These are phyloP conservation scores for Aspergillus vadensis DNA, from an alignment of 2,329 filamentous ascomycete species.

Conservation along the genomic window DNA sequence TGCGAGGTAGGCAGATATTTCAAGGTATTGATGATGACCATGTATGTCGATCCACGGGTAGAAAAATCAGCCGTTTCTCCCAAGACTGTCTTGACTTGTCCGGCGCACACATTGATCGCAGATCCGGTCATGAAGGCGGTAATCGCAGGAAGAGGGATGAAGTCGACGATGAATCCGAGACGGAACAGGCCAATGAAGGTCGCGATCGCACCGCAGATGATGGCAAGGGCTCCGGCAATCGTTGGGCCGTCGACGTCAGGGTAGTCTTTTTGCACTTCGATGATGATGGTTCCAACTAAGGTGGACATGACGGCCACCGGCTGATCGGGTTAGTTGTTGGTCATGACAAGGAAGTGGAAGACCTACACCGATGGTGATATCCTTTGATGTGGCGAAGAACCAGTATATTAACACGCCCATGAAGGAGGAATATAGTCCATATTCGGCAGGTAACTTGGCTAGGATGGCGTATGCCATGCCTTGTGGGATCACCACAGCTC, in stretches of 20 bases:
- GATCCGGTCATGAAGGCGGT: slow-evolving; percentile 98
- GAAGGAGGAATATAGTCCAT: slow-evolving; percentile 91
- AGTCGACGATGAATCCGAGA: slow-evolving; percentile 85
- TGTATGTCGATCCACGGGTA: slow-evolving; percentile 76
- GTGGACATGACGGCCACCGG: slow-evolving; percentile 96
- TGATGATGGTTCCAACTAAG: slow-evolving; percentile 79
- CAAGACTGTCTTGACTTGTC: slow-evolving; percentile 80
- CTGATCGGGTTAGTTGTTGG: slow-evolving; percentile 43
- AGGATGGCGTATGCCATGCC: slow-evolving; percentile 93
- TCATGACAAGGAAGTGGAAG: not conserved
- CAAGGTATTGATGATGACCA: slow-evolving; percentile 79
- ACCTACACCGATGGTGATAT: slow-evolving; percentile 91
- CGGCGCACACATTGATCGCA: slow-evolving; percentile 81
- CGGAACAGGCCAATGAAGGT: slow-evolving; percentile 76
- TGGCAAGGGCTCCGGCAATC: slow-evolving; percentile 75
- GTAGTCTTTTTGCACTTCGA: slow-evolving; percentile 58
- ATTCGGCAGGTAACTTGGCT: slow-evolving; percentile 77
- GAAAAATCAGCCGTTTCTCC: slow-evolving; percentile 69
- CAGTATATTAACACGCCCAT: slow-evolving; percentile 95
- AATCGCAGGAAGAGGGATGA: slow-evolving; percentile 87
- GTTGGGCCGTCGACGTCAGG: slow-evolving; percentile 61
- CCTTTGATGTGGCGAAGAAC: slow-evolving; percentile 97
- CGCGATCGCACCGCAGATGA: slow-evolving; percentile 77
- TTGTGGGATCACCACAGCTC: slow-evolving; percentile 86
- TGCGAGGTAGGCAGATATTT: slow-evolving; percentile 67